Evolutionary conservation across 139 green algal species (phyloP).

Genomic region (Micromonas pusilla): DNA sequence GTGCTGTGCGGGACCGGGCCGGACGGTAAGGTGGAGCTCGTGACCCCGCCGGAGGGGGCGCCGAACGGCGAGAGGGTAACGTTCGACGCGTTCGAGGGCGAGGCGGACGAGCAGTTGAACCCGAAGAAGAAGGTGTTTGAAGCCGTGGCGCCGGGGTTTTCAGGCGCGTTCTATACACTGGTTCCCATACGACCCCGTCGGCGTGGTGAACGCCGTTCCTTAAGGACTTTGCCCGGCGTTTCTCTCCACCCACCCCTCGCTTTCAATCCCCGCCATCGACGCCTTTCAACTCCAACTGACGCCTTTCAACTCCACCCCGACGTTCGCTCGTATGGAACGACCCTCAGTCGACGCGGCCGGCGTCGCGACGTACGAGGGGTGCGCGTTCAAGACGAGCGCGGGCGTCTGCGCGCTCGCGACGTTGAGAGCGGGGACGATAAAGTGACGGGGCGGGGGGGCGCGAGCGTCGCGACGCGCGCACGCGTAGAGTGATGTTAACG

Average conservation of each 20-base stretch:
- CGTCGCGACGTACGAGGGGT: conserved; percentile 61
- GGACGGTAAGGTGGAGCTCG: conserved; percentile 62
- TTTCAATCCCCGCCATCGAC: no score
- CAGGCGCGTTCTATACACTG: no score
- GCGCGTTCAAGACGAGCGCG: conserved; percentile 54
- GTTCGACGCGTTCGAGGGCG: conserved; percentile 55
- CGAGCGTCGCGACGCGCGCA: not conserved
- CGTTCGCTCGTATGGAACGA: no score
- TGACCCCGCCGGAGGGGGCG: conserved; percentile 65
- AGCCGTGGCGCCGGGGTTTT: conserved; percentile 62
- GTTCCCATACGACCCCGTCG: no score
- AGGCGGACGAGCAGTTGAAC: conserved; percentile 78
- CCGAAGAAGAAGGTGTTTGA: conserved; percentile 89
- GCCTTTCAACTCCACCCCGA: no score
- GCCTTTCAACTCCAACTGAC: no score
- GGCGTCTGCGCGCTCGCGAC: conserved; percentile 34
- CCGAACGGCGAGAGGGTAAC: conserved; percentile 63
- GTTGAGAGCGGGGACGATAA: conserved; percentile 3
- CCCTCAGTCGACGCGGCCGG: no score
- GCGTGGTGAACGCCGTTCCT: no score
- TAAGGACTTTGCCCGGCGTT: no score
- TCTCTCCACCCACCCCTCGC: no score
- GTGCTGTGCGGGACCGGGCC: conserved; percentile 62
- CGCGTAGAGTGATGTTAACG: not conserved
- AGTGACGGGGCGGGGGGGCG: not conserved